These are phyloP conservation scores for Vaccinium macrocarpon DNA, from an alignment of 148 eudicot species.

Conservation along the genomic window DNA sequence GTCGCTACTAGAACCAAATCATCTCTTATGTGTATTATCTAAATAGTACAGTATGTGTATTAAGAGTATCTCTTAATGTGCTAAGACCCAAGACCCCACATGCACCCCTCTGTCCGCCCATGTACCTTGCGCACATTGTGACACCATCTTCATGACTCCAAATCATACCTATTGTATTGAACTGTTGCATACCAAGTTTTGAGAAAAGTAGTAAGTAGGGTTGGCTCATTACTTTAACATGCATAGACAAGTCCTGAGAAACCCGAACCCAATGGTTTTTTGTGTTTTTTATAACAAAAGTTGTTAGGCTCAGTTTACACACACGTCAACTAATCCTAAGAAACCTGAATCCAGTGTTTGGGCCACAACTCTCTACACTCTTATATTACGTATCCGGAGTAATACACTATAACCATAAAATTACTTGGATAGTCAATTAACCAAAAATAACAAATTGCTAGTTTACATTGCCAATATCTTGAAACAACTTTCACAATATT, in stretches of 20 bases:
- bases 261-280: background rate
- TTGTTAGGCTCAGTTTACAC: background rate
- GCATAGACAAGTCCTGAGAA: too few species aligned
- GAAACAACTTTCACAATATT: conserved; percentile 3
- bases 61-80: too few species aligned
- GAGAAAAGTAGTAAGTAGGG: background rate
- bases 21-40: too few species aligned
- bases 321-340: background rate
- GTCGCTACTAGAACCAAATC: too few species aligned
- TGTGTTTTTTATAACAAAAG: background rate
- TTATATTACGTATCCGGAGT: background rate
- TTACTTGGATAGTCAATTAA: background rate
- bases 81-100: too few species aligned
- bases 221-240: background rate
- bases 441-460: background rate
- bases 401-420: background rate
- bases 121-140: too few species aligned
- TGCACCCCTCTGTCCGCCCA: too few species aligned
- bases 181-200: background rate
- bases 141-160: too few species aligned
- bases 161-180: background rate
- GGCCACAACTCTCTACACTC: background rate
- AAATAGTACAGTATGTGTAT: too few species aligned
- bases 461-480: background rate
- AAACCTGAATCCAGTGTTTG: background rate